Percentiles rank a stretch among this genome's conserved stretches.
Evolutionary conservation across 225 moss, liverwort and hornwort genomes (phyloP).

Genomic region (Pseudisothecium myosuroides): DNA sequence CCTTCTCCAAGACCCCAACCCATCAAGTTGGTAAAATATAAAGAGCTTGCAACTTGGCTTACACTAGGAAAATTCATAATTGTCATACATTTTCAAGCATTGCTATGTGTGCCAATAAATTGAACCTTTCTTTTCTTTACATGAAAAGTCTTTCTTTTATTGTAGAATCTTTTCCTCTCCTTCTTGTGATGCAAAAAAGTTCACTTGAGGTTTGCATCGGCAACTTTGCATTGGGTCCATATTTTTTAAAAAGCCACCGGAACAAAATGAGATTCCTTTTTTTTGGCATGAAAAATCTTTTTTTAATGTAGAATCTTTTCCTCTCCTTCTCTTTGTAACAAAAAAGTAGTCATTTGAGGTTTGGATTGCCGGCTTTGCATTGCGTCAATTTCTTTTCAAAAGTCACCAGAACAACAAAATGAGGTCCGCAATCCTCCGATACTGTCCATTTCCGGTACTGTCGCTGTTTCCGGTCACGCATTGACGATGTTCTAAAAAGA

Average conservation of each 20-base stretch:
- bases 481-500: not conserved
- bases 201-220: too few relatives aligned
- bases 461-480: not conserved
- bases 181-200: not conserved
- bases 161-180: not conserved
- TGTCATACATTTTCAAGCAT: not conserved
- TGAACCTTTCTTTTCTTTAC: not conserved
- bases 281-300: too few relatives aligned
- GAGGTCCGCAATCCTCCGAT: not conserved
- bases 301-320: too few relatives aligned
- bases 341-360: too few relatives aligned
- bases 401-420: too few relatives aligned
- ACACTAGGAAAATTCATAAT: not conserved
- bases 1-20: rapidly evolving
- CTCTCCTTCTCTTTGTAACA: too few relatives aligned
- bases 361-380: too few relatives aligned
- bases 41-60: rapidly evolving
- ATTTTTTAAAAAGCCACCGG: too few relatives aligned
- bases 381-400: too few relatives aligned
- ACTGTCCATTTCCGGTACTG: not conserved
- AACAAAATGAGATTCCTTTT: too few relatives aligned
- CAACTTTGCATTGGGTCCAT: too few relatives aligned
- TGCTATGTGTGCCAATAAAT: not conserved
- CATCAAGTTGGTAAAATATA: rapidly evolving
- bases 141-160: not conserved